phyloP scores from a whole-genome alignment of 2,329 filamentous ascomycete species.

The Talaromyces rugulosus region DNA sequence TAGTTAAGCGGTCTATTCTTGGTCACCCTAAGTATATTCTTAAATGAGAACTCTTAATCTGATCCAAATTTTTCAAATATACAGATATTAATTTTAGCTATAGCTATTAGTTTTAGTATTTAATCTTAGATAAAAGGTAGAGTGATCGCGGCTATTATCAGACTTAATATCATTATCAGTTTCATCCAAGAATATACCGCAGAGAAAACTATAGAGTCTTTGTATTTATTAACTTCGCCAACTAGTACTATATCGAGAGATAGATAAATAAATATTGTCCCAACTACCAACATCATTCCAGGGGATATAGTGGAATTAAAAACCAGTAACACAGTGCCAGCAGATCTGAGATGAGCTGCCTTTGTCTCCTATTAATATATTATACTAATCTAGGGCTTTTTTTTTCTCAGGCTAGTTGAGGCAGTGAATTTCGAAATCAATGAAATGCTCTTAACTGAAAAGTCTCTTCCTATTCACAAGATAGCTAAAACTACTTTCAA shows the following conservation, averaged over 20 bases:
- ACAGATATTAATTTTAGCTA: slow-evolving; percentile 71
- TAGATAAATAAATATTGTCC: slow-evolving; percentile 48
- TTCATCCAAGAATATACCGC: slow-evolving; percentile 59
- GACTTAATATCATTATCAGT: slow-evolving; percentile 55
- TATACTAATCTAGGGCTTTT: background rate
- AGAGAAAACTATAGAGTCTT: slow-evolving; percentile 56
- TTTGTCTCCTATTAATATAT: slow-evolving; percentile 1
- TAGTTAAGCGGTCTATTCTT: slow-evolving; percentile 11
- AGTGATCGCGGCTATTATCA: slow-evolving; percentile 56
- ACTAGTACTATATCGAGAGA: slow-evolving; percentile 54
- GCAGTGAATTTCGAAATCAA: slow-evolving; percentile 71
- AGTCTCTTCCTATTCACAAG: slow-evolving; percentile 57
- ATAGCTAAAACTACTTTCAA: slow-evolving; percentile 36
- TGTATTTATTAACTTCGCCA: slow-evolving; percentile 53
- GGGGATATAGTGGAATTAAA: slow-evolving; percentile 51
- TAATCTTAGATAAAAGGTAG: slow-evolving; percentile 56
- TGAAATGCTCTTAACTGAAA: slow-evolving; percentile 59
- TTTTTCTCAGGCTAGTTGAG: slow-evolving; percentile 40
- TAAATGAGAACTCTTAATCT: slow-evolving; percentile 7
- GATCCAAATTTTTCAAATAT: slow-evolving; percentile 2
- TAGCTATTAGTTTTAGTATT: slow-evolving; percentile 58
- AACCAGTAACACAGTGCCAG: slow-evolving; percentile 56
- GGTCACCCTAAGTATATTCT: slow-evolving; percentile 2
- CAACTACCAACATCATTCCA: slow-evolving; percentile 55
- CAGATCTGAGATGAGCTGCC: slow-evolving; percentile 42